Percentiles rank a stretch among this genome's conserved stretches.
These are phyloP conservation scores for Clarireedia monteithiana DNA, from an alignment of 2,329 filamentous ascomycete genomes.

Conservation along the genomic window DNA sequence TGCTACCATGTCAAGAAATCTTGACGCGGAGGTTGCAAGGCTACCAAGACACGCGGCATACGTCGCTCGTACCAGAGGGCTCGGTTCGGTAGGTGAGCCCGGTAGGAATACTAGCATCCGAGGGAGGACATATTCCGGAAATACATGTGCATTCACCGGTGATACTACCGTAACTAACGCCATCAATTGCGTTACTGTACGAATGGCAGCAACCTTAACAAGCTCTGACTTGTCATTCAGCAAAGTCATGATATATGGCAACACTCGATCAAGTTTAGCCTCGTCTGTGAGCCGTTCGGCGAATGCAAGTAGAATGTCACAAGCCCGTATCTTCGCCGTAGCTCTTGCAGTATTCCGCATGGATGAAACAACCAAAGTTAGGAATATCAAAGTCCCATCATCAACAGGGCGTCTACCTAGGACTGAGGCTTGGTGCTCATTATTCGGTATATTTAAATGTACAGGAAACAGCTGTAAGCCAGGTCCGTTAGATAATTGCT, in stretches of 20 bases:
- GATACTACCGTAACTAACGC: constrained; percentile 85
- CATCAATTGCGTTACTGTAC: constrained; percentile 81
- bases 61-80: constrained; percentile 71
- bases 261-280: constrained; percentile 84
- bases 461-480: constrained; percentile 66
- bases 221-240: constrained; percentile 75
- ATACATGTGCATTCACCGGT: constrained; percentile 61
- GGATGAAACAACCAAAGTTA: constrained; percentile 82
- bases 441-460: constrained; percentile 77
- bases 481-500: constrained; percentile 38
- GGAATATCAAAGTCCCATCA: constrained; percentile 86
- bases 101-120: constrained; percentile 53
- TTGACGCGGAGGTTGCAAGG: constrained; percentile 74
- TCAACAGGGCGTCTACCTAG: constrained; percentile 58
- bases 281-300: constrained; percentile 88
- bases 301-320: constrained; percentile 87
- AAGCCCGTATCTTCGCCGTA: constrained; percentile 79
- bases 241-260: constrained; percentile 81
- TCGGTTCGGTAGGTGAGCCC: constrained; percentile 46
- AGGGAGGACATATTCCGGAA: constrained; percentile 61
- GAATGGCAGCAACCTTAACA: constrained; percentile 77
- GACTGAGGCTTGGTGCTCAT: constrained; percentile 61
- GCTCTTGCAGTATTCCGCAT: constrained; percentile 83
- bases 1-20: constrained; percentile 86
- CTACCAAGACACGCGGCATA: constrained; percentile 91